Percentiles rank a stretch among this genome's conserved stretches.
These are phyloP conservation scores for Debaryomyces singareniensis DNA, from an alignment of 1,139 yeast genomes.

Conservation along the genomic window DNA sequence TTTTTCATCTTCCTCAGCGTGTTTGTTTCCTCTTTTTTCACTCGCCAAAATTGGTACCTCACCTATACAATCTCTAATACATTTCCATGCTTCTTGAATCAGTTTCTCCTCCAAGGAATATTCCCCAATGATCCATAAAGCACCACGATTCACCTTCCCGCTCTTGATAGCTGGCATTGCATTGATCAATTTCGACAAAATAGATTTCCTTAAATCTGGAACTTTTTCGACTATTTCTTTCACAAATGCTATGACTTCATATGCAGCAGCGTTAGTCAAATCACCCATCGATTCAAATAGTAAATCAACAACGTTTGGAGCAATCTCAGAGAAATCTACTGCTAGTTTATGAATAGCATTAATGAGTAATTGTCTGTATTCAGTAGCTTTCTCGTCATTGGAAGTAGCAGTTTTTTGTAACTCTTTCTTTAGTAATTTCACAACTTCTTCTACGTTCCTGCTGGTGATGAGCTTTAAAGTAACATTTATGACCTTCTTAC, in stretches of 20 bases:
- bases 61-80: slow-evolving; percentile 76
- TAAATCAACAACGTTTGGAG: slow-evolving; percentile 84
- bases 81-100: slow-evolving; percentile 82
- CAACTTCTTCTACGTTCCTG: slow-evolving; percentile 92
- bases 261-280: slow-evolving; percentile 77
- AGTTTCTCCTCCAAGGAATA: slow-evolving; percentile 69
- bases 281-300: slow-evolving; percentile 83
- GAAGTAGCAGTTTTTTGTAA: slow-evolving; percentile 63
- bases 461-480: slow-evolving; percentile 73
- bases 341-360: slow-evolving; percentile 90
- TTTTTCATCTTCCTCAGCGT: slow-evolving; percentile 22
- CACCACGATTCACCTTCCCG: slow-evolving; percentile 89
- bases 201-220: slow-evolving; percentile 69
- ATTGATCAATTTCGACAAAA: slow-evolving; percentile 56
- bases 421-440: slow-evolving; percentile 87
- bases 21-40: slow-evolving; percentile 46
- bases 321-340: slow-evolving; percentile 81
- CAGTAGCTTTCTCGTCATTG: slow-evolving; percentile 72
- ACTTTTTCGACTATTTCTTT: slow-evolving; percentile 92
- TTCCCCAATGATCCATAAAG: slow-evolving; percentile 95
- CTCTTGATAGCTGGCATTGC: slow-evolving; percentile 68
- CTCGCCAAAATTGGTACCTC: slow-evolving; percentile 85
- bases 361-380: slow-evolving; percentile 84
- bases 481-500: slow-evolving; percentile 79
- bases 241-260: slow-evolving; percentile 81